These are phyloP conservation scores for Aurifilum marmelostoma DNA, from an alignment of 2,329 filamentous ascomycete genomes.

Conservation along the genomic window DNA sequence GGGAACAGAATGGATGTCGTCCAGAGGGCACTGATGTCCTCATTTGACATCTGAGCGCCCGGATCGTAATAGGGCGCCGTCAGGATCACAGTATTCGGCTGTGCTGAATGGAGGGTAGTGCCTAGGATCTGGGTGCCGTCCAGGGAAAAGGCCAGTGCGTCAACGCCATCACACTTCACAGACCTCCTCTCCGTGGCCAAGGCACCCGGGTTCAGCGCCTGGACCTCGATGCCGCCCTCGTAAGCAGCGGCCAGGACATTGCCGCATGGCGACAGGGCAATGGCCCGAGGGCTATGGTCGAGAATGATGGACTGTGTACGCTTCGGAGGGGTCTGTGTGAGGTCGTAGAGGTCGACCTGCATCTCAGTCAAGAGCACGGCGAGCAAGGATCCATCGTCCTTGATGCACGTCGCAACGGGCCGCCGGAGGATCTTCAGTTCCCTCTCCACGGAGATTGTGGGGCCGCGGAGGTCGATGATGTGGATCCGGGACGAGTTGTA, in stretches of 20 bases:
- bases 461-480: slow-evolving; percentile 68
- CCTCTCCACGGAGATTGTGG: slow-evolving; percentile 66
- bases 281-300: slow-evolving; percentile 76
- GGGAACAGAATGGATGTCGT: slow-evolving; percentile 85
- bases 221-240: slow-evolving; percentile 86
- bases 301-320: slow-evolving; percentile 76
- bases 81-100: slow-evolving; percentile 73
- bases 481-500: slow-evolving; percentile 87
- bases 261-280: slow-evolving; percentile 80
- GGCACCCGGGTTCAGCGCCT: slow-evolving; percentile 68
- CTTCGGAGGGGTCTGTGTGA: slow-evolving; percentile 66
- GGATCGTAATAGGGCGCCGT: slow-evolving; percentile 81
- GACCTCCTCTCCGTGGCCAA: slow-evolving; percentile 70
- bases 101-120: slow-evolving; percentile 67
- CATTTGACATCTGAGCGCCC: slow-evolving; percentile 65
- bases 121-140: slow-evolving; percentile 80
- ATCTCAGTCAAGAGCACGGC: slow-evolving; percentile 82
- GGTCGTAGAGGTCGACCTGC: slow-evolving; percentile 83
- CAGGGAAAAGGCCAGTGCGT: slow-evolving; percentile 73
- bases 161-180: slow-evolving; percentile 78
- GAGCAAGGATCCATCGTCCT: slow-evolving; percentile 75
- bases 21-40: slow-evolving; percentile 76
- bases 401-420: slow-evolving; percentile 75
- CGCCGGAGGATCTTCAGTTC: slow-evolving; percentile 80
- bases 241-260: slow-evolving; percentile 84